Conservation (phyloP, 805 yeast genomes). For the Maudiozyma pseudohumilis region DNA sequence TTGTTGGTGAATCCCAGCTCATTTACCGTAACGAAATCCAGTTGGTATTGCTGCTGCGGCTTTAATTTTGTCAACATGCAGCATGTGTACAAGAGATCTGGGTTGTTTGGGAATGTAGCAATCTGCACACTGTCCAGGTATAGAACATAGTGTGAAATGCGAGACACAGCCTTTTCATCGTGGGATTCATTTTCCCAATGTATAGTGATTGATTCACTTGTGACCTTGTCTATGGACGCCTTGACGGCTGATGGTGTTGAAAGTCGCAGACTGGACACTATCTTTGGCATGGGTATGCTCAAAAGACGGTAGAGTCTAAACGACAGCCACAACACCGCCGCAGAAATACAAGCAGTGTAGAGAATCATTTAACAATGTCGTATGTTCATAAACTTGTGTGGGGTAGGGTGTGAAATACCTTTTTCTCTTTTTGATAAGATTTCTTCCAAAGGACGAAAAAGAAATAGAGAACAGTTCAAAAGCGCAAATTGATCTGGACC, state of each 20-base stretch:
- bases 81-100: constrained; percentile 26
- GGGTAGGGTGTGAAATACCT: too few relatives aligned
- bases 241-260: constrained; percentile 27
- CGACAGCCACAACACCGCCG: constrained; percentile 20
- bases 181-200: constrained; percentile 29
- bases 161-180: constrained; percentile 1
- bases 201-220: constrained; percentile 21
- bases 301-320: constrained; percentile 23
- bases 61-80: constrained; percentile 22
- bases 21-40: constrained; percentile 28
- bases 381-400: background rate
- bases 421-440: too few relatives aligned
- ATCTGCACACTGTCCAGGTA: constrained; percentile 25
- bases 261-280: constrained; percentile 22
- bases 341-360: constrained; percentile 3
- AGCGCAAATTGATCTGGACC: too few relatives aligned
- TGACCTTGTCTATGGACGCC: constrained; percentile 27
- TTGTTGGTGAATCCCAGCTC: constrained; percentile 27
- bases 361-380: background rate
- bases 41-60: constrained; percentile 21
- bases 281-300: constrained; percentile 22
- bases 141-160: constrained; percentile 24
- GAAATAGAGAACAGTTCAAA: too few relatives aligned
- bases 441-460: too few relatives aligned
- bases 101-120: constrained; percentile 24